Evolutionary conservation across 2,329 filamentous ascomycete species (phyloP).

Genomic region (Lasiodiplodia sp.): DNA sequence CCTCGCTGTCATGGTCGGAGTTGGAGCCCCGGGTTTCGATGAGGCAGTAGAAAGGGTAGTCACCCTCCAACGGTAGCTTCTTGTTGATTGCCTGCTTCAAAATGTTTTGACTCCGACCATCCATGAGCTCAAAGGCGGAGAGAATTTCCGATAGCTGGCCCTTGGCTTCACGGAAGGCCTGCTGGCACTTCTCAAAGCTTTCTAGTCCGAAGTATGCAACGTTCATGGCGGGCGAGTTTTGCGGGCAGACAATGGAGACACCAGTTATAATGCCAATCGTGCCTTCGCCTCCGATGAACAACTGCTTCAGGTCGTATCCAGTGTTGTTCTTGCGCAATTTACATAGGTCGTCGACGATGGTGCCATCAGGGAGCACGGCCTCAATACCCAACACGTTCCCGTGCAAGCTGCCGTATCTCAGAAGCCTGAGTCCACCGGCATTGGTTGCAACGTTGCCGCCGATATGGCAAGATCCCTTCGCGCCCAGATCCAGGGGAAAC

Average conservation of each 20-base stretch:
- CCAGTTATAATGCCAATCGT: constrained; percentile 94
- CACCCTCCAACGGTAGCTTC: constrained; percentile 79
- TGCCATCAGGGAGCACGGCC: constrained; percentile 91
- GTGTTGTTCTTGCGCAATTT: constrained; percentile 98
- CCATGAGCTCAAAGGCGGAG: constrained; percentile 98
- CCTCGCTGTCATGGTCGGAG: constrained; percentile 83
- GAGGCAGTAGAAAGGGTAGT: constrained; percentile 94
- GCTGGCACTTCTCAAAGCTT: constrained; percentile 87
- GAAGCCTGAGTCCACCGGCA: constrained; percentile 85
- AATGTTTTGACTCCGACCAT: constrained; percentile 78
- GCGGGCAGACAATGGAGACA: constrained; percentile 87
- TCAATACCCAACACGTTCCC: constrained; percentile 92
- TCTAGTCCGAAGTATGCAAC: constrained; percentile 93
- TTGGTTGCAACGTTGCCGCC: constrained; percentile 97
- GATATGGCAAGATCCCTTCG: constrained; percentile 95
- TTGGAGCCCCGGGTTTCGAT: constrained; percentile 97
- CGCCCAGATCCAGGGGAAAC: constrained; percentile 96
- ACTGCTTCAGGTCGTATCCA: constrained; percentile 94
- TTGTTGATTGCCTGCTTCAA: constrained; percentile 77
- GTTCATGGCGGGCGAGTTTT: constrained; percentile 85
- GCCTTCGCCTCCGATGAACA: constrained; percentile 95
- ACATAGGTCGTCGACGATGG: constrained; percentile 85
- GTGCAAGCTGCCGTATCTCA: constrained; percentile 93
- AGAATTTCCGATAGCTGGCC: constrained; percentile 90
- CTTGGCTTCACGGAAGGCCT: constrained; percentile 89